Percentiles rank a stretch among this genome's conserved stretches.
Evolutionary conservation across 805 yeast genomes (phyloP).

Genomic region (Metschnikowia orientalis): DNA sequence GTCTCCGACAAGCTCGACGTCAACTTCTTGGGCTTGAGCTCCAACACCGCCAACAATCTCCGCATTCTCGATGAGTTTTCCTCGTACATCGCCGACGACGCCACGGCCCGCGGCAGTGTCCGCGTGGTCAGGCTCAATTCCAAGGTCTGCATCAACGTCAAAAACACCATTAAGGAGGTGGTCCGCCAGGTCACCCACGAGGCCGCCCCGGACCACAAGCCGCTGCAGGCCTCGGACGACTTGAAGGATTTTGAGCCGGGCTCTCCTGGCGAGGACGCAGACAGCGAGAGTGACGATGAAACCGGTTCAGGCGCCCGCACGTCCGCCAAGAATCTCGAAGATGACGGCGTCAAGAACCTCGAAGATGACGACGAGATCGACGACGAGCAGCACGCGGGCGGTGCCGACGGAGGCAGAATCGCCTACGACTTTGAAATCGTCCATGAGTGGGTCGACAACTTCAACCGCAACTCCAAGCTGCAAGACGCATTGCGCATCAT

Average conservation of each 20-base stretch:
- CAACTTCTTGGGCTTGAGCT: constrained; percentile 34
- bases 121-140: constrained; percentile 28
- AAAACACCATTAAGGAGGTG: constrained; percentile 30
- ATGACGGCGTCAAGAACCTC: constrained; percentile 9
- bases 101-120: constrained; percentile 7
- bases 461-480: constrained; percentile 7
- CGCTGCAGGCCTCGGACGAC: constrained; percentile 1
- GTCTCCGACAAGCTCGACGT: constrained; percentile 22
- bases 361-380: constrained; percentile 13
- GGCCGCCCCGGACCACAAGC: background rate
- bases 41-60: constrained; percentile 39
- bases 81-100: constrained; percentile 14
- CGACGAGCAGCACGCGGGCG: constrained; percentile 17
- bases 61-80: constrained; percentile 36
- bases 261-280: constrained; percentile 5
- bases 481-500: constrained; percentile 18
- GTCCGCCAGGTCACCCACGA: constrained; percentile 27
- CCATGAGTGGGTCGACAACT: constrained; percentile 27
- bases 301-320: constrained; percentile 5
- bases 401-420: constrained; percentile 22
- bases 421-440: constrained; percentile 36
- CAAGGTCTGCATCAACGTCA: constrained; percentile 31
- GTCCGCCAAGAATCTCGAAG: constrained; percentile 10
- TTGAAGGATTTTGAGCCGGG: background rate
- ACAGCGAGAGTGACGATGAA: constrained; percentile 11